Conservation (phyloP, 805 yeast genomes). For the Debaryomyces castellii region DNA sequence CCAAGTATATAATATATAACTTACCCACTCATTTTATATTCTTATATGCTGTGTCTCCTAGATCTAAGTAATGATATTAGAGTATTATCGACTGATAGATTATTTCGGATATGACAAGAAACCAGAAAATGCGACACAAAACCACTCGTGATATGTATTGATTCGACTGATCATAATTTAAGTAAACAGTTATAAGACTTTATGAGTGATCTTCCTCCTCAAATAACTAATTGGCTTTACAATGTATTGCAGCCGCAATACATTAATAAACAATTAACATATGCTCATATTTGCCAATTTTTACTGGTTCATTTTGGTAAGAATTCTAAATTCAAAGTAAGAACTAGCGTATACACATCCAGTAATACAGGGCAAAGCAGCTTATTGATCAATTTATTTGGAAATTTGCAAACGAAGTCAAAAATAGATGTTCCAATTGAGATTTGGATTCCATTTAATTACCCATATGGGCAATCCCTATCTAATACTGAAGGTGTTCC, state of each 20-base stretch:
- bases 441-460: conserved; percentile 74
- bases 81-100: neutral
- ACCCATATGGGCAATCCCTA: conserved; percentile 46
- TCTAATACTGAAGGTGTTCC: conserved; percentile 49
- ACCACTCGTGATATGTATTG: neutral
- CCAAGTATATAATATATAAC: conserved; percentile 5
- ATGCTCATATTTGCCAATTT: conserved; percentile 59
- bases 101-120: neutral
- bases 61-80: neutral
- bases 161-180: no score
- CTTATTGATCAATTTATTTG: conserved; percentile 64
- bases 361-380: conserved; percentile 56
- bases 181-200: neutral
- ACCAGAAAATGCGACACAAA: neutral
- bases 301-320: conserved; percentile 45
- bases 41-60: neutral
- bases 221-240: conserved; percentile 39
- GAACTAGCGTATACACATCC: conserved; percentile 58
- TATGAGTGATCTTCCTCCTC: conserved; percentile 26
- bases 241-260: conserved; percentile 54
- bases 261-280: conserved; percentile 52
- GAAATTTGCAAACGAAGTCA: conserved; percentile 43
- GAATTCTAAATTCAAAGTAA: conserved; percentile 51
- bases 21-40: conserved; percentile 19
- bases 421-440: conserved; percentile 48